Percentiles rank a stretch among this genome's conserved stretches.
Conservation (phyloP, 768 basidiomycete species). For the Gautieria morchelliformis region DNA sequence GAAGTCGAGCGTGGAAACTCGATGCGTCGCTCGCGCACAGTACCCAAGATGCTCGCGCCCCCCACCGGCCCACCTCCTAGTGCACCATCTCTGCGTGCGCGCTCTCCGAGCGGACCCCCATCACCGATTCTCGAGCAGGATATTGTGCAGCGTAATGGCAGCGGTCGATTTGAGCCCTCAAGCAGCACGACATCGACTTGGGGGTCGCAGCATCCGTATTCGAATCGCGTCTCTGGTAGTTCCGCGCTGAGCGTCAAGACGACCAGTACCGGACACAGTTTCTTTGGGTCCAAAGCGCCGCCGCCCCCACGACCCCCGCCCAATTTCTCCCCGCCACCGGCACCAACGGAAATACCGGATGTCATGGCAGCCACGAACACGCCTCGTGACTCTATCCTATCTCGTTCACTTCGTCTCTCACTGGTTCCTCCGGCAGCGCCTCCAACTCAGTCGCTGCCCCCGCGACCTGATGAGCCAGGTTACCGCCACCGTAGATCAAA, state of each 20-base stretch:
- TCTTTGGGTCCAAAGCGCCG: conserved; percentile 23
- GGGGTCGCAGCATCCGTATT: conserved; percentile 16
- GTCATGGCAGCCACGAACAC: background rate
- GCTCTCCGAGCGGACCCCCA: background rate
- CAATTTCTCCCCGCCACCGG: conserved; percentile 58
- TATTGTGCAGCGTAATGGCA: background rate
- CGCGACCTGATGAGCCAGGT: conserved; percentile 50
- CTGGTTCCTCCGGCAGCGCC: conserved; percentile 56
- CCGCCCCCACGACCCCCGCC: conserved; percentile 70
- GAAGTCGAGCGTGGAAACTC: background rate
- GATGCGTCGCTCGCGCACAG: conserved; percentile 5
- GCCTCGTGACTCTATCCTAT: conserved; percentile 43
- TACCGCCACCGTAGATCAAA: conserved; percentile 16
- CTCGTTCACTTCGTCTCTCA: conserved; percentile 50
- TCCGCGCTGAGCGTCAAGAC: conserved; percentile 18
- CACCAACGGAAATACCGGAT: conserved; percentile 31
- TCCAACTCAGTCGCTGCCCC: conserved; percentile 50
- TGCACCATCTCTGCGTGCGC: background rate
- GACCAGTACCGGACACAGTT: conserved; percentile 16
- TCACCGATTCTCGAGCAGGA: background rate
- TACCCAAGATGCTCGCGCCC: conserved; percentile 46
- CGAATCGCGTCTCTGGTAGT: conserved; percentile 20
- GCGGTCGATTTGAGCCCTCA: background rate
- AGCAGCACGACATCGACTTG: background rate
- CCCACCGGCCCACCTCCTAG: conserved; percentile 49